Conservation (phyloP, 2,329 filamentous ascomycete genomes). For the Paecilomyces sp. region DNA sequence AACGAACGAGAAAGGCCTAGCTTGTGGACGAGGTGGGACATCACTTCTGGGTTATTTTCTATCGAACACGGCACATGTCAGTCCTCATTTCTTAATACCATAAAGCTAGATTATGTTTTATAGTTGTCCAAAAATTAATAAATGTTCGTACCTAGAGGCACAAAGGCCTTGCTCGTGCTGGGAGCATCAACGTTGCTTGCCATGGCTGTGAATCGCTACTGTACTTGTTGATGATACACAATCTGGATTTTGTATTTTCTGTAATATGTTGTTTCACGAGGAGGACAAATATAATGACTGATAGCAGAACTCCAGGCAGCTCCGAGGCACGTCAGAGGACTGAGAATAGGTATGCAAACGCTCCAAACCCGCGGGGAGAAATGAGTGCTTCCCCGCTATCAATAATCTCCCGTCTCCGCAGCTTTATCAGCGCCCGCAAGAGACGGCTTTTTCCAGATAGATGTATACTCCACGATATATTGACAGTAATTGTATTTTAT, state of each 20-base stretch:
- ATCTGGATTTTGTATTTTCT: not conserved
- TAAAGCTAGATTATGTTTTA: not conserved
- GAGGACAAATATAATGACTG: not conserved
- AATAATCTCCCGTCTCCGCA: not conserved
- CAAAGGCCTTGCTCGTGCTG: constrained; percentile 39
- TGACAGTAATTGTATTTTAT: too few species aligned
- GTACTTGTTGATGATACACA: not conserved
- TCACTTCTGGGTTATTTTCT: constrained; percentile 79
- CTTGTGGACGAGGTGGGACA: constrained; percentile 73
- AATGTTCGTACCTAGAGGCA: constrained; percentile 37
- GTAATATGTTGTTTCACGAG: not conserved
- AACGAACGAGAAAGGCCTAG: constrained; percentile 76
- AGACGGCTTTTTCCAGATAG: not conserved
- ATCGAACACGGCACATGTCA: not conserved
- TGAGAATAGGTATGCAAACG: constrained; percentile 7
- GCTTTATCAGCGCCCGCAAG: not conserved
- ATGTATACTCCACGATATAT: too few species aligned
- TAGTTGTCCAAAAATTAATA: not conserved
- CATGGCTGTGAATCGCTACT: constrained; percentile 14
- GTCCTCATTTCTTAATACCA: not conserved
- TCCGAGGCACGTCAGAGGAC: not conserved
- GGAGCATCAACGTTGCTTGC: constrained; percentile 29
- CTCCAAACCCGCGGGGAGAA: constrained; percentile 7
- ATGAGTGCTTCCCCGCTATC: not conserved
- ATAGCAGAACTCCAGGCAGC: not conserved